Evolutionary conservation across 495 filamentous ascomycete species (phyloP), one percentile per base, ranked within the genome.

Genomic region (Lasiosphaeria ovina): DNA sequence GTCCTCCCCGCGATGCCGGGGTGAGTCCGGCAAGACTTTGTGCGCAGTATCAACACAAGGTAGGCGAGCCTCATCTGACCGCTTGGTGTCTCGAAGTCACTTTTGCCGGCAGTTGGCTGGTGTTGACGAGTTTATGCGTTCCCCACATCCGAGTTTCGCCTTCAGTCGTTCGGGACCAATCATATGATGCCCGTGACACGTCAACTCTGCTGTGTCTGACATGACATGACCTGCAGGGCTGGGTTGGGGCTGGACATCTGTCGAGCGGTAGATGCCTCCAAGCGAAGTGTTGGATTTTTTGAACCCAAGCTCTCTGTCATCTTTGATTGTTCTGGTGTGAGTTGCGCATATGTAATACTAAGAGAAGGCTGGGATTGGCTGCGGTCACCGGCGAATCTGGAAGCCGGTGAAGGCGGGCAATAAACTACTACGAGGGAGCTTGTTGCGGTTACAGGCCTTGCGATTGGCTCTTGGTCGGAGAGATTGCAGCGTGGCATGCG

Each of bases 91-190:
- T 62, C 60, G 45, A 61, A 58, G 40, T 24, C 24, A 49, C 36
- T 65, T 65, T 58, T 65, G 58, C 62, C 62, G 62, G 51, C 62
- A 54, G 34, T 44, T 53, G 52, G 57, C 50, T 40, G 54, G 17
- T 12, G 31, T 51, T 50, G 35, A 6, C 53, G 1, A n/a, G 8
- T 65, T 65, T 50, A 65, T 65, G 62, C 62, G 51, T 58, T 44
- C 35, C 51, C n/a, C 31, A 31, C 34, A 34, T 6, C 54, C 51
- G 49, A 57, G 62, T 65, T 65, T 65, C 62, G 62, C 53, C 44
- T 31, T 56, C 12, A 8, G 24, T 4, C 38, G 3, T 12, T 12
- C 3, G 49, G 54, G 40, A 38, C 54, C 62, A 65, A 61, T 61
- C 62, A 56, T 14, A 17, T 34, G 32, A 50, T 16, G 35, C 42